phyloP scores from a whole-genome alignment of 2,329 filamentous ascomycete species.

The Paracorniculantispora psalliotae region DNA sequence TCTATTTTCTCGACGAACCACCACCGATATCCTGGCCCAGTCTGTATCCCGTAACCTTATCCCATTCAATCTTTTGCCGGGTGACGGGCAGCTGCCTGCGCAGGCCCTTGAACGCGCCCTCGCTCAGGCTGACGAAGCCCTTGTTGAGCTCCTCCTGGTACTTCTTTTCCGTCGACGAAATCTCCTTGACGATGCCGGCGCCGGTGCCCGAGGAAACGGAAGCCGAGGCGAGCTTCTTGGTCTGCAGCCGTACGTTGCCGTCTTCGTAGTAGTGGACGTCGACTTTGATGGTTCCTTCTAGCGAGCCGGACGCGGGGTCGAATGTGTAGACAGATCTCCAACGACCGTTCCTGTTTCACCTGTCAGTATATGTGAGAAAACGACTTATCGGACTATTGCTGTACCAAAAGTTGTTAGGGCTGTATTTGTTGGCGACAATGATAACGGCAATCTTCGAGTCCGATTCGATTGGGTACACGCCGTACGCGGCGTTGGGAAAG shows the following conservation, averaged over 20 bases:
- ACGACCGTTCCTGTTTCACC: constrained; percentile 71
- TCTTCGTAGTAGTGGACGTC: constrained; percentile 99
- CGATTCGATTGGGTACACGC: constrained; percentile 74
- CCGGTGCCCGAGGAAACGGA: constrained; percentile 59
- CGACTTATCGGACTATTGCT: constrained; percentile 14
- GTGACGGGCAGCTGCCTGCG: constrained; percentile 92
- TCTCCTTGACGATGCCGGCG: constrained; percentile 68
- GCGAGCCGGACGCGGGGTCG: constrained; percentile 59
- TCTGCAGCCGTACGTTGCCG: constrained; percentile 89
- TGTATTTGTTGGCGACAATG: constrained; percentile 94
- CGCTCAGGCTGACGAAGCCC: constrained; percentile 81
- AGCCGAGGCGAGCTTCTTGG: constrained; percentile 68
- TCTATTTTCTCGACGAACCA: constrained; percentile 52
- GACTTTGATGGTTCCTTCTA: constrained; percentile 80
- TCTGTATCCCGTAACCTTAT: constrained; percentile 91
- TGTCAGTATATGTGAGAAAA: constrained; percentile 18
- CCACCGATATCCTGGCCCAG: constrained; percentile 76
- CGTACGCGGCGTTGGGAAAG: constrained; percentile 75
- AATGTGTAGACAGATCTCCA: constrained; percentile 88
- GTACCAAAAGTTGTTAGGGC: constrained; percentile 97
- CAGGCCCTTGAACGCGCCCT: constrained; percentile 91
- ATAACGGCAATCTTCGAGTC: constrained; percentile 74
- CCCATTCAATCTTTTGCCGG: constrained; percentile 98
- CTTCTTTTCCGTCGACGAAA: constrained; percentile 76
- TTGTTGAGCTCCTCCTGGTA: constrained; percentile 96